Evolutionary conservation across 495 filamentous ascomycete genomes (phyloP).

Genomic region (Podospora didyma): DNA sequence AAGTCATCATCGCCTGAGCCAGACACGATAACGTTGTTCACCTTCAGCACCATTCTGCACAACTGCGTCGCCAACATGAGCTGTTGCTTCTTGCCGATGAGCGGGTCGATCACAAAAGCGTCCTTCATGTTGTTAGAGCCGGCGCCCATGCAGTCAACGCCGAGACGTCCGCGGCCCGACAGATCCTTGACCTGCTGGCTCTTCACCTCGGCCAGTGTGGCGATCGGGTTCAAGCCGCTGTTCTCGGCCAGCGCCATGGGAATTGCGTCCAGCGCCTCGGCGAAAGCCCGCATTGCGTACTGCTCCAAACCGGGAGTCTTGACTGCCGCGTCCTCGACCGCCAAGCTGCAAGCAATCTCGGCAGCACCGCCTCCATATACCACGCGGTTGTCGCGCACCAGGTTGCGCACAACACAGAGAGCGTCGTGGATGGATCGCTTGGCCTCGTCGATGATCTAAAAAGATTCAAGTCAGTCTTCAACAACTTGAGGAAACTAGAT

Average conservation of each 20-base stretch:
- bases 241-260: slow-evolving; percentile 98
- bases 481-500: not conserved
- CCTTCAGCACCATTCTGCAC: slow-evolving; percentile 98
- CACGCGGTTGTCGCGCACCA: slow-evolving; percentile 92
- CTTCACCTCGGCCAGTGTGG: slow-evolving; percentile 91
- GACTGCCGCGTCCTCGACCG: slow-evolving; percentile 91
- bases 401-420: slow-evolving; percentile 93
- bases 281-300: slow-evolving; percentile 97
- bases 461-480: slow-evolving; percentile 8
- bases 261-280: slow-evolving; percentile 89
- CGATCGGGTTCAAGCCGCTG: slow-evolving; percentile 91
- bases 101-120: slow-evolving; percentile 94
- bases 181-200: slow-evolving; percentile 91
- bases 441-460: slow-evolving; percentile 94
- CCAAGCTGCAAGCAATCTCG: slow-evolving; percentile 95
- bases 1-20: slow-evolving; percentile 90
- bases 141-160: slow-evolving; percentile 95
- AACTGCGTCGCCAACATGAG: slow-evolving; percentile 93
- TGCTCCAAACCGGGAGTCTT: slow-evolving; percentile 96
- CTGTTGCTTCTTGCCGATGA: slow-evolving; percentile 97
- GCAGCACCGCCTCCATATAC: slow-evolving; percentile 98
- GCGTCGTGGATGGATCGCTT: slow-evolving; percentile 97
- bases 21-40: slow-evolving; percentile 93
- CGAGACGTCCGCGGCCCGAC: slow-evolving; percentile 59
- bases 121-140: slow-evolving; percentile 96